Conservation (phyloP, 306 rosid genomes). For the Cyclanthera cordifolia region DNA sequence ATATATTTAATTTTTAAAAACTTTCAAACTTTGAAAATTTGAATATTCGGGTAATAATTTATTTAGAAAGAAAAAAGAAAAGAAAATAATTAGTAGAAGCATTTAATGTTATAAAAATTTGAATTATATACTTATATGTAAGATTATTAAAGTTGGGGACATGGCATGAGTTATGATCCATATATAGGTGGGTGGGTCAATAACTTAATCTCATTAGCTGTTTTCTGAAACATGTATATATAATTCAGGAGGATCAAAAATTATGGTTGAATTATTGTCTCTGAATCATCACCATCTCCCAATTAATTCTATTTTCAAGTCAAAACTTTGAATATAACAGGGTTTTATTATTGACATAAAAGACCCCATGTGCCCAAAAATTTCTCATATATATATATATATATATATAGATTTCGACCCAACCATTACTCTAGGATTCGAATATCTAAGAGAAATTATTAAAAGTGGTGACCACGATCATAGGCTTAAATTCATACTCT, state of each 20-base stretch:
- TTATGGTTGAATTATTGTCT: constrained; percentile 8
- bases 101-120: neutral
- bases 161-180: constrained; percentile 8
- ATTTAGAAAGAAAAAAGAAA: neutral
- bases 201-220: constrained; percentile 5
- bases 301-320: constrained; percentile 4
- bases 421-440: too few species aligned
- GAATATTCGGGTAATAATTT: neutral
- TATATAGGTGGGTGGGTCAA: neutral
- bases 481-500: neutral
- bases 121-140: neutral
- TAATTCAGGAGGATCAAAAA: constrained; percentile 3
- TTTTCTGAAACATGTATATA: constrained; percentile 9
- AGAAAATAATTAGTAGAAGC: neutral
- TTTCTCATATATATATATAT: too few species aligned
- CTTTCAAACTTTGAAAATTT: neutral
- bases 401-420: neutral
- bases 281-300: constrained; percentile 1
- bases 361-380: neutral
- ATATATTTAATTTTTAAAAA: too few species aligned
- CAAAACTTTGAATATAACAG: constrained; percentile 2
- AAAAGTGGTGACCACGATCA: neutral
- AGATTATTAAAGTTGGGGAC: neutral
- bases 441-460: neutral
- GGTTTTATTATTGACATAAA: neutral